Conservation (phyloP, 2,329 filamentous ascomycete genomes). For the Fusarium liriodendri region DNA sequence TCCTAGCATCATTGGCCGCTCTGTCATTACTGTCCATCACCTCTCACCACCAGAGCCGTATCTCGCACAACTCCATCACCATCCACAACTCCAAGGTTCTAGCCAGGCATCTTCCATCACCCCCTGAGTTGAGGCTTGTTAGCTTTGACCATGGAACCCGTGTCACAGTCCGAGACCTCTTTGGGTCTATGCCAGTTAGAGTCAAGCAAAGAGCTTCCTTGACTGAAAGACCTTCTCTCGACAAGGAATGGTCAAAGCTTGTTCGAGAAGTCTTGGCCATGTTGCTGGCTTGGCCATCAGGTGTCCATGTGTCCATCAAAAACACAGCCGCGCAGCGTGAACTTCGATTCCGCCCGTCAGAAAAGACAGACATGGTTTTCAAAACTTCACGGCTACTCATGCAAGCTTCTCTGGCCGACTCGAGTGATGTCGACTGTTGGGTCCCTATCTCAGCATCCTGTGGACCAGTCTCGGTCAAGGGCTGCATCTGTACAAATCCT, state of each 20-base stretch:
- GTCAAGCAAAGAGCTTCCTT: slow-evolving; percentile 79
- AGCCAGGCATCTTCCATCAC: slow-evolving; percentile 71
- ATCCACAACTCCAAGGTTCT: slow-evolving; percentile 78
- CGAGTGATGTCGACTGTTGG: slow-evolving; percentile 69
- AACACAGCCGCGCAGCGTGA: slow-evolving; percentile 58
- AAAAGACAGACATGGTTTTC: slow-evolving; percentile 30
- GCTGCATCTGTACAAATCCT: slow-evolving; percentile 77
- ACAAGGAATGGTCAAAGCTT: slow-evolving; percentile 74
- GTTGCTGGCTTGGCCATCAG: slow-evolving; percentile 74
- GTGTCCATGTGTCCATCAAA: slow-evolving; percentile 68
- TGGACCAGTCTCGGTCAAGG: slow-evolving; percentile 70
- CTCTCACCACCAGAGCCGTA: slow-evolving; percentile 73
- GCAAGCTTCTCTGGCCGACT: slow-evolving; percentile 73
- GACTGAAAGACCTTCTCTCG: slow-evolving; percentile 61
- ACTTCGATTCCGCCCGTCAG: slow-evolving; percentile 50
- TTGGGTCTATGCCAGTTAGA: slow-evolving; percentile 90
- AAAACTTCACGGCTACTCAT: slow-evolving; percentile 64
- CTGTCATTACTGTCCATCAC: slow-evolving; percentile 82
- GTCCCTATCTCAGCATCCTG: slow-evolving; percentile 76
- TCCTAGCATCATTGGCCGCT: slow-evolving; percentile 80
- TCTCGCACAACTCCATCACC: slow-evolving; percentile 72
- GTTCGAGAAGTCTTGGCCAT: slow-evolving; percentile 69
- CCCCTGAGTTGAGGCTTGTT: slow-evolving; percentile 66
- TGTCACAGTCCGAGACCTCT: slow-evolving; percentile 81
- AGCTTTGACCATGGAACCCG: slow-evolving; percentile 76